These are phyloP conservation scores for Eucalyptus melliodora DNA, from an alignment of 345 rosid species.

Conservation along the genomic window DNA sequence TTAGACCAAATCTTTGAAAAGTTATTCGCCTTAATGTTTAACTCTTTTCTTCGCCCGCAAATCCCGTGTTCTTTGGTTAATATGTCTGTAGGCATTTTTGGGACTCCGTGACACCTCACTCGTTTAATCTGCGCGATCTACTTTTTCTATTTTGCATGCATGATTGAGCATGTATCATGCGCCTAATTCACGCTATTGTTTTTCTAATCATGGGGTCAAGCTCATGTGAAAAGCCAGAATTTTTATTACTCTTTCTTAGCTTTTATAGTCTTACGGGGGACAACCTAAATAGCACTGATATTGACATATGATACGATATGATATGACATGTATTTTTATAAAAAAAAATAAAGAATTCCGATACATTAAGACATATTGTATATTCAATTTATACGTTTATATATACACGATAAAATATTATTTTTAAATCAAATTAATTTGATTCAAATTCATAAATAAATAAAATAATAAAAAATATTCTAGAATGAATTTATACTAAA, in stretches of 20 bases:
- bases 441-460: too few species aligned
- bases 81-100: too few species aligned
- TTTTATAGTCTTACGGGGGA: background rate
- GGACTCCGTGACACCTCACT: background rate
- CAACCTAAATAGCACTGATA: background rate
- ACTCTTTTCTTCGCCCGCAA: background rate
- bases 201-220: background rate
- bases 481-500: too few species aligned
- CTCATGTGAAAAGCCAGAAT: background rate
- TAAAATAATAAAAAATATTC: too few species aligned
- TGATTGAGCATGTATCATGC: background rate
- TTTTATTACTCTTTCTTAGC: background rate
- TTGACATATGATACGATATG: too few species aligned
- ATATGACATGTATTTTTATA: too few species aligned
- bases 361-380: rapidly evolving
- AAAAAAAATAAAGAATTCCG: rapidly evolving
- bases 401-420: too few species aligned
- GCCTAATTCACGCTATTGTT: background rate
- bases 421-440: too few species aligned
- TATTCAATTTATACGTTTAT: too few species aligned
- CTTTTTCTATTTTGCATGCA: background rate
- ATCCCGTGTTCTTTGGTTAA: background rate
- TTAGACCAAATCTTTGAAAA: background rate
- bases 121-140: background rate
- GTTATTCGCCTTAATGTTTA: background rate